Base-by-base conservation (phyloP, 805 yeast species). In the Ogataea nonfermentans region DNA sequence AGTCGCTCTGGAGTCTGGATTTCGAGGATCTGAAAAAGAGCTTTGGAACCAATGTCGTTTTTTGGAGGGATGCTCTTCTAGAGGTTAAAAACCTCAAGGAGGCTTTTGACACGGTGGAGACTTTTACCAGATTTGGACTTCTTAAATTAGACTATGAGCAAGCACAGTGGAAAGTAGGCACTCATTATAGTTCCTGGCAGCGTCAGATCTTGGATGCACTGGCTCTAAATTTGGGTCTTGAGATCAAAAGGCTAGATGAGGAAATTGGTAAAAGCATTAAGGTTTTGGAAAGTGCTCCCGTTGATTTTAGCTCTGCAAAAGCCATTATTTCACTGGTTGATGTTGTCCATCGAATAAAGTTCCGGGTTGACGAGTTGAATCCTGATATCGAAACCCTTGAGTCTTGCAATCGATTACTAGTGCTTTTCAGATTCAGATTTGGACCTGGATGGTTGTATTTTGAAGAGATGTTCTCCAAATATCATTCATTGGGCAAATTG, bases 101-200 rank as follows among this genome's bases (percentile, higher is more conserved):
- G 0, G 57, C 70, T 0, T 74, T 84, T 52, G 87, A 82, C 40
- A 67, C 74, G 1, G 56, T 74, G 9, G 75, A 70, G 7, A 58
- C 70, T 0, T 47, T 43, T 2, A 57, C 58, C 22, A 25, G 15
- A 0, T 66, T 78, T 51, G 83, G 82, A 0, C 43, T 55, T 1
- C 37, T 71, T 11, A 32, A 43, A 0, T 56, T 85, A 25, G 68
- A 74, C 29, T 76, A 68, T 52, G 68, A 71, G 7, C 71, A 71
- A 11, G 81, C 81, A 2, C 84, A 79, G 43, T 55, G 72, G 0
- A 62, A 78, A 25, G 67, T 79, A 2, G 49, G 43, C 24, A 24
- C 52, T 1, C 78, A 74, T 49, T 81, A 75, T 62, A 83, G 79
- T 42, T 47, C 55, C 2, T 83, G 87, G 78, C 83, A 79, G 46